phyloP scores from a whole-genome alignment of 2,329 filamentous ascomycete species.

The Zalaria obscura region DNA sequence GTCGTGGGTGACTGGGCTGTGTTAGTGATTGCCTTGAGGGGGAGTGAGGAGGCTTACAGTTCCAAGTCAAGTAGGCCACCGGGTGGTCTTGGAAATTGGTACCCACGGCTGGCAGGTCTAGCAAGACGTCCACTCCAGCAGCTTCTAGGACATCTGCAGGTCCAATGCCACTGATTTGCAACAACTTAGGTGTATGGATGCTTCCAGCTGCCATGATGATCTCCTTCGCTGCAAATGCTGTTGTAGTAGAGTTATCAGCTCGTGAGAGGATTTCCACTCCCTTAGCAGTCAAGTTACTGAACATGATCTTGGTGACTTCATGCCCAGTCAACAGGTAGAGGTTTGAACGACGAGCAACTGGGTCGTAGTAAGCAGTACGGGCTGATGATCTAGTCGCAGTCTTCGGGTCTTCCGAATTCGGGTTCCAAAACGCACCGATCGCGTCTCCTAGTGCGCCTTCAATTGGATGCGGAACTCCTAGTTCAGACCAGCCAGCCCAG shows the following conservation, averaged over 20 bases:
- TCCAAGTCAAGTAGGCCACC: constrained; percentile 1
- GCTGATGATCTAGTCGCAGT: constrained; percentile 21
- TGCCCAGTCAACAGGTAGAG: constrained; percentile 14
- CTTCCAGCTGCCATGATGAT: constrained; percentile 22
- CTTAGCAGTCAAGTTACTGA: background rate
- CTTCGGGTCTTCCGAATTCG: constrained; percentile 19
- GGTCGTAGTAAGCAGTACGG: constrained; percentile 17
- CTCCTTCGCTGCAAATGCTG: constrained; percentile 10
- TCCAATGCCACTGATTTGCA: constrained; percentile 19
- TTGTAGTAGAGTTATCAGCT: background rate
- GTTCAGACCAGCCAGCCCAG: constrained; percentile 9
- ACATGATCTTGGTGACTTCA: constrained; percentile 8
- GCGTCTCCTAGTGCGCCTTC: constrained; percentile 13
- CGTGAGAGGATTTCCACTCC: constrained; percentile 6
- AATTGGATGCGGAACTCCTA: constrained; percentile 7
- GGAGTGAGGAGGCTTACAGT: background rate
- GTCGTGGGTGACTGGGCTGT: constrained; percentile 10
- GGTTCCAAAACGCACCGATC: constrained; percentile 20
- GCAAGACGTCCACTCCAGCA: constrained; percentile 14
- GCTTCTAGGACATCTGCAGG: constrained; percentile 11
- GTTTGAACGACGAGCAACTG: constrained; percentile 16
- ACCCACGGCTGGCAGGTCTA: constrained; percentile 17
- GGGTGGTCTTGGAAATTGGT: constrained; percentile 20
- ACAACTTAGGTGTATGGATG: constrained; percentile 17
- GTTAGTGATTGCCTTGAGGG: background rate